phyloP scores from a whole-genome alignment of 805 yeast species.

The Torulaspora franciscae region DNA sequence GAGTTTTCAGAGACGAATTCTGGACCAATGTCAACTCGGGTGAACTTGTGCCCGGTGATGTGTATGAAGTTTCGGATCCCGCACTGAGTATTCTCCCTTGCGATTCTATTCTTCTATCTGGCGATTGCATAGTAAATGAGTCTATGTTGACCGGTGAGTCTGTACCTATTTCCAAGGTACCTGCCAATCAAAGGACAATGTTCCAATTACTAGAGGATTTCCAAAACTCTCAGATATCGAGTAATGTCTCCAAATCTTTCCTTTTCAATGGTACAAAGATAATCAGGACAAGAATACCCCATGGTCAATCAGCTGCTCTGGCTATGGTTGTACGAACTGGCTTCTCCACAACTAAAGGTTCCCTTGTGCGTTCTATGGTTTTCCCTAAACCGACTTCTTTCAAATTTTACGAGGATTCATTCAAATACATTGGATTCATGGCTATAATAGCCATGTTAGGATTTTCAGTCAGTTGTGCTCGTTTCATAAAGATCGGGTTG shows the following conservation, averaged over 20 bases:
- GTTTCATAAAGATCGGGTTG: constrained; percentile 73
- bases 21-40: constrained; percentile 77
- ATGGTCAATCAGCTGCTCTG: constrained; percentile 52
- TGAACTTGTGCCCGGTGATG: constrained; percentile 93
- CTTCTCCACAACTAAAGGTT: constrained; percentile 92
- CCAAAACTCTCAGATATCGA: constrained; percentile 50
- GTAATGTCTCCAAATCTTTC: constrained; percentile 66
- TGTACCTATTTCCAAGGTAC: constrained; percentile 84
- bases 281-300: constrained; percentile 69
- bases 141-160: constrained; percentile 98
- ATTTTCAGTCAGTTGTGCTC: constrained; percentile 73
- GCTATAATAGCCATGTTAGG: constrained; percentile 78
- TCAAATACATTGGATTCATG: constrained; percentile 95
- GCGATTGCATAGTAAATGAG: constrained; percentile 95
- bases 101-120: constrained; percentile 79
- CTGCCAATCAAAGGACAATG: constrained; percentile 61
- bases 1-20: constrained; percentile 88
- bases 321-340: constrained; percentile 90
- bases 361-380: constrained; percentile 88
- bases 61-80: constrained; percentile 88
- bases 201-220: constrained; percentile 53
- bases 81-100: constrained; percentile 71
- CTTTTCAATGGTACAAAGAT: constrained; percentile 87
- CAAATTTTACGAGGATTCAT: constrained; percentile 90
- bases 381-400: constrained; percentile 94